Evolutionary conservation across 257 asterid species (phyloP).

Genomic region (Thymus mandschuricus): DNA sequence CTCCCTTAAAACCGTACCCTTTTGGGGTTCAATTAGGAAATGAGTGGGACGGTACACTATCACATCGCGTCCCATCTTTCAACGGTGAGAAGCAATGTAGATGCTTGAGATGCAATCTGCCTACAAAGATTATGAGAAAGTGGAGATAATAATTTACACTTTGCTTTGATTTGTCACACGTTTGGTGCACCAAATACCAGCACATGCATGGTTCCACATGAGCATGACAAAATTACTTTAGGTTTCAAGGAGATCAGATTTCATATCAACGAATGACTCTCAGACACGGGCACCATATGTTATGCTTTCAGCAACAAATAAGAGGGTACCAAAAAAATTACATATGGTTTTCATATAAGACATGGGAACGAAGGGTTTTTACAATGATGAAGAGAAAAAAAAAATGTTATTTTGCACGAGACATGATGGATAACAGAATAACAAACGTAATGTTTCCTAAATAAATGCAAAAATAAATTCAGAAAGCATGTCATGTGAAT

Average conservation of each 20-base stretch:
- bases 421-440: slow-evolving; percentile 21
- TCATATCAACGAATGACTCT: slow-evolving; percentile 35
- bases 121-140: slow-evolving; percentile 39
- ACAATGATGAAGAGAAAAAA: not conserved
- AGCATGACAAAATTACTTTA: slow-evolving; percentile 45
- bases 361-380: slow-evolving; percentile 19
- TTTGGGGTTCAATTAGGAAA: slow-evolving; percentile 40
- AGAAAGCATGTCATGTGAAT: slow-evolving; percentile 5
- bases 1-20: slow-evolving; percentile 28
- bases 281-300: slow-evolving; percentile 12
- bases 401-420: not conserved
- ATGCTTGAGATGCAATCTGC: slow-evolving; percentile 59
- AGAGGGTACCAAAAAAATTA: not conserved
- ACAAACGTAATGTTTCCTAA: not conserved
- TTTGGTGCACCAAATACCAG: slow-evolving; percentile 56
- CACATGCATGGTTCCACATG: slow-evolving; percentile 79
- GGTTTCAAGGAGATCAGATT: slow-evolving; percentile 34
- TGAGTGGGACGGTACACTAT: slow-evolving; percentile 50
- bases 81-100: slow-evolving; percentile 31
- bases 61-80: slow-evolving; percentile 55
- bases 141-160: slow-evolving; percentile 35
- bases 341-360: not conserved
- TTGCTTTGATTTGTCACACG: slow-evolving; percentile 41
- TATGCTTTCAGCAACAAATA: slow-evolving; percentile 1
- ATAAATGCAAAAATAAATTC: slow-evolving; percentile 24